Evolutionary conservation across 495 filamentous ascomycete genomes (phyloP), one percentile per base, ranked within the genome.

Genomic region (Xanthoparmelia taractica): DNA sequence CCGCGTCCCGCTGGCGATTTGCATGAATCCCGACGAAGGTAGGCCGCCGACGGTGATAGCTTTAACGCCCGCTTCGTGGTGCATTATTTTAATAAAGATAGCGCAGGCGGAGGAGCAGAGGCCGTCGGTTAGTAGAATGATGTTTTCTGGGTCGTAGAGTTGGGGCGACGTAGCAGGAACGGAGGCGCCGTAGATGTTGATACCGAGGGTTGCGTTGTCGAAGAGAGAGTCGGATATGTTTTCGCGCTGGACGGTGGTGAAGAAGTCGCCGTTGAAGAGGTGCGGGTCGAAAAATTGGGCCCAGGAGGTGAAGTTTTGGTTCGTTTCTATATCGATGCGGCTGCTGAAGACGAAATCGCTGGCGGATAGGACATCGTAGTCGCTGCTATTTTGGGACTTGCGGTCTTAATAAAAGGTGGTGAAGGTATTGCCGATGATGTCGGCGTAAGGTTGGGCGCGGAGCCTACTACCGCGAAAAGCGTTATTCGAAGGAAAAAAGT

Each of bases 31-130:
- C 25, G 58, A 29, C 23, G 55, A 40, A 15, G 80, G 77, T 1
- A 68, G 72, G 2, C 81, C 81, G 47, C 81, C 81, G 40, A 78
- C 71, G 13, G 72, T 76, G 20, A 84, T 69, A 15, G 73, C 73
- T 15, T 71, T 69, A 5, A 81, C 79, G 38, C 78, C 78, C 27
- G 75, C 78, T 70, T 77, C 62, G 60, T 73, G 69, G 56, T 75
- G 73, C 78, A 84, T 80, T 68, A 80, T 71, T 68, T 84, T 79
- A 38, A 76, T 67, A 67, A 84, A 83, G 13, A 81, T 64, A 10
- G 78, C 69, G 65, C 81, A 84, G 45, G 80, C 71, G 0, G 77
- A 81, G 18, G 70, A 68, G 65, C 81, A 84, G 45, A 76, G 59
- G 31, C 75, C 76, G 63, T 84, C 79, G n/a, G 75, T 69, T 36